A percentile compares a stretch with the other conserved stretches of the same genome.
phyloP scores from a whole-genome alignment of 495 filamentous ascomycete species.

The Tuber brumale region DNA sequence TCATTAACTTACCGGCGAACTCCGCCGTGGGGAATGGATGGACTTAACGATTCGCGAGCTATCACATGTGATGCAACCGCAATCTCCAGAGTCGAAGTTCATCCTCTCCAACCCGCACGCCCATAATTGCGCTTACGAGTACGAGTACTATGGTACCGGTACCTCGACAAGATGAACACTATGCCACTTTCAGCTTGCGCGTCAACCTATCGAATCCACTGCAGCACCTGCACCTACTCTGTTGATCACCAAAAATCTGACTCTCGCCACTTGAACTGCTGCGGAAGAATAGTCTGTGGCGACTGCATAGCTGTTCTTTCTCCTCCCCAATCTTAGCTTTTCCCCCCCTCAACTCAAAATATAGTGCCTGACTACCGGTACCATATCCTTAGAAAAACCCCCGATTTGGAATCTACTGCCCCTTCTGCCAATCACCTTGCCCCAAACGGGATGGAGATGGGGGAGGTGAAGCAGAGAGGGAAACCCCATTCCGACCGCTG shows the following conservation, averaged over 20 bases:
- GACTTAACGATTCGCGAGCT: not conserved
- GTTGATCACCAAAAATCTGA: conserved; percentile 26
- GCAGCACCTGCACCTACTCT: conserved; percentile 22
- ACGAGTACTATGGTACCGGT: not conserved
- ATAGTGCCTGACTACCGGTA: conserved; percentile 4
- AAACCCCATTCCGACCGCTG: conserved; percentile 26
- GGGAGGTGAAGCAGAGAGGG: conserved; percentile 26
- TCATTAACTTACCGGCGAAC: not conserved
- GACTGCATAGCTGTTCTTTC: conserved; percentile 54
- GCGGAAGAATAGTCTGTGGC: conserved; percentile 60
- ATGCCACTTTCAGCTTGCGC: conserved; percentile 20
- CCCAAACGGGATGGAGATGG: conserved; percentile 20
- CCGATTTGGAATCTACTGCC: conserved; percentile 65
- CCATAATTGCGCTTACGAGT: not conserved
- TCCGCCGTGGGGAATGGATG: not conserved
- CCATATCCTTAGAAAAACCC: conserved; percentile 53
- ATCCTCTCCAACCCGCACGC: not conserved
- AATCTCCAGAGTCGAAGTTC: not conserved
- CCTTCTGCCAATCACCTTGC: conserved; percentile 46
- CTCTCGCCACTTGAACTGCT: conserved; percentile 56
- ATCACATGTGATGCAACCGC: not conserved
- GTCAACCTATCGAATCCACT: conserved; percentile 19
- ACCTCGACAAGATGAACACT: not conserved
- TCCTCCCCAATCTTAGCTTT: conserved; percentile 10
- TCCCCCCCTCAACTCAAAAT: not conserved